Conservation (phyloP, 2,329 filamentous ascomycete genomes). For the Aaosphaeria pasadenensis region DNA sequence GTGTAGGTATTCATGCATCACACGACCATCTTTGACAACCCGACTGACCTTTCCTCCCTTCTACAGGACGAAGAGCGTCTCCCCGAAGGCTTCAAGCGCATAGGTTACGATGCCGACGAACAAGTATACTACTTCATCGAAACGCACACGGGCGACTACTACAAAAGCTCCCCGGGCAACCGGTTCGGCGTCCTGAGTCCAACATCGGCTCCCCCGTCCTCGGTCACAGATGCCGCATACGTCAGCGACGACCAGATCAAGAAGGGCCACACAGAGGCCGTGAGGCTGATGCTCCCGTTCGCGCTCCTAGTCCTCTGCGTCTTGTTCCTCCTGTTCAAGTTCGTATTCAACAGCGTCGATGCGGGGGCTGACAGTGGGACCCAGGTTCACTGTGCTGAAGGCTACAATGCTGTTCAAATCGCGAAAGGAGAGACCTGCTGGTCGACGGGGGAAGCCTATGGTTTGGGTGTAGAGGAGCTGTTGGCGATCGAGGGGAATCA, state of each 20-base stretch:
- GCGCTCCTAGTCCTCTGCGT: slow-evolving; percentile 53
- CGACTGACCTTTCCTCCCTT: background rate
- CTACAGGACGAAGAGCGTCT: slow-evolving; percentile 50
- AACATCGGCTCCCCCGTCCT: background rate
- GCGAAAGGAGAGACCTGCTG: slow-evolving; percentile 53
- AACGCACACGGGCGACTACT: slow-evolving; percentile 44
- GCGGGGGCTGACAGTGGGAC: slow-evolving; percentile 11
- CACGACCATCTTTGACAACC: background rate
- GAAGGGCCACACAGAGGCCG: slow-evolving; percentile 37
- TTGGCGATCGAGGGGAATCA: slow-evolving; percentile 41
- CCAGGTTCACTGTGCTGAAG: slow-evolving; percentile 20
- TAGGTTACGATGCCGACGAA: slow-evolving; percentile 57
- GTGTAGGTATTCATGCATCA: slow-evolving; percentile 8
- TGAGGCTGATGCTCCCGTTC: slow-evolving; percentile 58
- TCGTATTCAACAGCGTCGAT: background rate
- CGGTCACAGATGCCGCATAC: slow-evolving; percentile 3
- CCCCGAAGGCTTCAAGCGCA: slow-evolving; percentile 53
- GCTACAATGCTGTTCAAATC: slow-evolving; percentile 40
- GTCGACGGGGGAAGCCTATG: slow-evolving; percentile 46
- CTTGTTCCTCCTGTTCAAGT: slow-evolving; percentile 44
- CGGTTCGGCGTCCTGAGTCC: slow-evolving; percentile 50
- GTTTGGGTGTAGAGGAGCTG: slow-evolving; percentile 47
- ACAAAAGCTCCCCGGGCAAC: slow-evolving; percentile 51
- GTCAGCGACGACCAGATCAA: slow-evolving; percentile 19
- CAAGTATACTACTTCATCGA: slow-evolving; percentile 54